Base-by-base conservation (phyloP, 257 asterid genomes). In the Gentiana macrophylla region DNA sequence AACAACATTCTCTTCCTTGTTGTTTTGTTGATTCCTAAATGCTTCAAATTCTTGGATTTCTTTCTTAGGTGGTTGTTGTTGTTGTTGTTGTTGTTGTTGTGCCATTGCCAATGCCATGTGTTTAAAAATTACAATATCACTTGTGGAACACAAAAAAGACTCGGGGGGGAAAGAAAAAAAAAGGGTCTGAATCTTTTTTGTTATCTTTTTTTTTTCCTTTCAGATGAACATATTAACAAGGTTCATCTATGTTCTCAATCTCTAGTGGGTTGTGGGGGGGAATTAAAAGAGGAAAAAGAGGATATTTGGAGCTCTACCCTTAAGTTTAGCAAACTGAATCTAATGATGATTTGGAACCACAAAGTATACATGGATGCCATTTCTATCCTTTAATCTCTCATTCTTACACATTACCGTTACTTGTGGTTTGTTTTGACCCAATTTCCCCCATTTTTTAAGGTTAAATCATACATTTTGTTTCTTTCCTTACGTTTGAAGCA, bases 281-380 rank as follows among this genome's bases (percentile, higher is more conserved):
- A 37, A 44, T 50, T 5, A 45, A 3, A 13, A 15, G 32, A 32
- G n/a, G 56, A 9, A 44, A 48, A 51, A 60, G 56, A 60, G 61
- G 47, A 53, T 57, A 59, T 36, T 72, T 62, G 80, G 54, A 66
- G 88, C 53, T 69, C 70, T 66, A 78, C 66, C 89, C 85, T 70
- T 43, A 69, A 65, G 74, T 69, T 4, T 75, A 78, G 85, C 60
- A 50, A 3, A 60, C 72, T 13, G 62, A 2, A 65, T 24, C 10
- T 10, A 15, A 12, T 67, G 36, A 36, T 24, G 7, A n/a, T 33
- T 48, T 38, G 53, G 53, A 10, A 45, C 56, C 62, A 55, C 55
- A 55, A 53, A 58, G 13, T 4, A 38, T 60, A 35, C 9, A 41
- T 41, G 43, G n/a, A 32, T 24, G 3, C 24, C 12, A 35, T 33